These are phyloP conservation scores for Lophium mytilinum DNA, from an alignment of 495 filamentous ascomycete species.

Conservation along the genomic window DNA sequence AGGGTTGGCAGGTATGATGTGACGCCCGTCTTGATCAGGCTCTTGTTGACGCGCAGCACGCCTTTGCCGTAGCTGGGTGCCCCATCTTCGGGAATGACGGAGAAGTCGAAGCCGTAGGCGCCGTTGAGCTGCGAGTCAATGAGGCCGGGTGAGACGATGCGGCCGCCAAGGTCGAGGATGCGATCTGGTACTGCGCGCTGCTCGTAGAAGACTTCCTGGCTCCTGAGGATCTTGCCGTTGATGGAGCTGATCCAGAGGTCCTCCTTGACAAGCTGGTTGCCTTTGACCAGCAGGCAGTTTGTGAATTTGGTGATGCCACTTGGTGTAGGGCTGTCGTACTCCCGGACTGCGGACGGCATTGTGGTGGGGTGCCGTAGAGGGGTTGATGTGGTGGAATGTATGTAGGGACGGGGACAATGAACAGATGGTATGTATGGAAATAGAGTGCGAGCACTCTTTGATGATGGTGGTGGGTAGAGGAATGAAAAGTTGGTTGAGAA, in stretches of 20 bases:
- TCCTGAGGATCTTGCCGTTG: constrained; percentile 67
- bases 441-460: neutral
- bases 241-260: constrained; percentile 73
- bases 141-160: constrained; percentile 71
- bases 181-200: constrained; percentile 50
- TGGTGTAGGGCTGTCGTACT: constrained; percentile 8
- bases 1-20: constrained; percentile 78
- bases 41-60: constrained; percentile 56
- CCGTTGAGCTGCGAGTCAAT: constrained; percentile 86
- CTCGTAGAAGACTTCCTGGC: constrained; percentile 69
- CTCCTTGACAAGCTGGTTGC: constrained; percentile 53
- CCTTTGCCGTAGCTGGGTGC: constrained; percentile 56
- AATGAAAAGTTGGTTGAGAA: constrained; percentile 19
- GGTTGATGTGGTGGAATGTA: neutral
- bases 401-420: neutral
- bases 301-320: constrained; percentile 71
- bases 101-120: constrained; percentile 81
- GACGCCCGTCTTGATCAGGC: constrained; percentile 65
- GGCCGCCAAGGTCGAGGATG: constrained; percentile 64
- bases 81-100: constrained; percentile 55
- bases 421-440: constrained; percentile 2
- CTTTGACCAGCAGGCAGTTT: constrained; percentile 65
- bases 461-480: neutral
- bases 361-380: neutral
- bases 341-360: constrained; percentile 27